Base-by-base conservation (phyloP, 1,284 basidiomycete species). In the Papiliotrema fonsecae region DNA sequence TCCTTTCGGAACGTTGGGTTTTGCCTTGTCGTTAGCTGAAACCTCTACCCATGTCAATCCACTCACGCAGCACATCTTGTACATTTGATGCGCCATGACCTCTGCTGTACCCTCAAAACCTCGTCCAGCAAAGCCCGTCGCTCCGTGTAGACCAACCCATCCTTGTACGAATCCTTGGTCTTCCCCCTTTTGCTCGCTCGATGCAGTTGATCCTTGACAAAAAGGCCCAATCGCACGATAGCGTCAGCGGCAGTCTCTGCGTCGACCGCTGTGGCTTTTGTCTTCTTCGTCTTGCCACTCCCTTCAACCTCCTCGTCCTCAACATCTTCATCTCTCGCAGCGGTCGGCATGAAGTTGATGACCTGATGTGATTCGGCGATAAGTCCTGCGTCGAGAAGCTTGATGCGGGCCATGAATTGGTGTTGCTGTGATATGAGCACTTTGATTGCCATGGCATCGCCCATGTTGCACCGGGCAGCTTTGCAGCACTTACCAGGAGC, bases 1-100 rank as follows among this genome's bases (percentile, higher is more conserved):
- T 98, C 96, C 70, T 93, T 97, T 51, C 93, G 85, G 73, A 90
- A 88, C 0, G 88, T 87, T 65, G 89, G 90, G 2, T 80, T 84
- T 62, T 81, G 76, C n/a, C 91, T n/a, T 94, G 59, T 1, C 26
- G 13, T 52, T 46, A 53, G 41, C 34, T 35, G 27, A n/a, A 6
- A 6, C 21, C 13, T 16, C 6, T 19, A 26, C 7, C 5, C 11
- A 13, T 28, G 1, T 1, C 21, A 14, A 31, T 38, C 22, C 30
- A 83, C 88, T 77, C 72, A 93, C 86, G 86, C 89, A 50, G 77
- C 77, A 75, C 94, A 98, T 50, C 80, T 79, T 1, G 76, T 72
- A 69, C 94, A 98, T 62, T 82, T 87, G 64, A 81, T 52, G 83
- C 39, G 46, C 56, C 85, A 82, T 22, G 77, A 75, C 74, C 84